Conservation (phyloP, 208 protist genomes). For the Lotmaria passim region DNA sequence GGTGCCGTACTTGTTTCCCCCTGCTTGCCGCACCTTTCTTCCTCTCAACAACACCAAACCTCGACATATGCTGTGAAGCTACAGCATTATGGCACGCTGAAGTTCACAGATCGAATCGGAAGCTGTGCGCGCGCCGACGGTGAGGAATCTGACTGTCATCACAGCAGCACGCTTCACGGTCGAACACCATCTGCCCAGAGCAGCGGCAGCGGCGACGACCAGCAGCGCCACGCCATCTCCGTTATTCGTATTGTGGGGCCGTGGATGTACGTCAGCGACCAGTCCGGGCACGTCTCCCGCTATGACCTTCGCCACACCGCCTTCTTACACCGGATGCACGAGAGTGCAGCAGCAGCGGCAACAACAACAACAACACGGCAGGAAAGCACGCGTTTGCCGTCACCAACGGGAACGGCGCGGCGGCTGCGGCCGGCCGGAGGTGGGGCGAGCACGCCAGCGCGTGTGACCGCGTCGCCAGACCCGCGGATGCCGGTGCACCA, state of each 20-base stretch:
- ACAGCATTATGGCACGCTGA: constrained; percentile 10
- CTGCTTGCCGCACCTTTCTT: not conserved
- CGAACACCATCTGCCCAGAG: not conserved
- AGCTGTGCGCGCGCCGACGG: not conserved
- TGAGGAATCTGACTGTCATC: not conserved
- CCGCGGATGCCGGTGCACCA: constrained; percentile 23
- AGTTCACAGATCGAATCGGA: constrained; percentile 17
- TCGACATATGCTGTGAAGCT: constrained; percentile 14
- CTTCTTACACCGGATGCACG: constrained; percentile 6
- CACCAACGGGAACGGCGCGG: not conserved
- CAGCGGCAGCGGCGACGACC: not conserved
- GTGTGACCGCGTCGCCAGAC: constrained; percentile 1
- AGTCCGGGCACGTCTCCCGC: constrained; percentile 27
- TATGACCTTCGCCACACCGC: constrained; percentile 20
- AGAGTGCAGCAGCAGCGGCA: not conserved
- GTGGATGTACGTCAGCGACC: constrained; percentile 35
- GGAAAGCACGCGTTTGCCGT: not conserved
- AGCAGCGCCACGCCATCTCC: constrained; percentile 6
- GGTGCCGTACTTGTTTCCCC: constrained; percentile 15
- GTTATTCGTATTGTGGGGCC: constrained; percentile 23
- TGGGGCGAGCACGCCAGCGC: not conserved
- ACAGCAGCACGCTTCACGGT: not conserved
- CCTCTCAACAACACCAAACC: not conserved
- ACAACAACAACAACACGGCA: not conserved
- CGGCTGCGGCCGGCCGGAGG: not conserved